phyloP scores from a whole-genome alignment of 169 alveolate genomes.

The Neospora caninum region DNA sequence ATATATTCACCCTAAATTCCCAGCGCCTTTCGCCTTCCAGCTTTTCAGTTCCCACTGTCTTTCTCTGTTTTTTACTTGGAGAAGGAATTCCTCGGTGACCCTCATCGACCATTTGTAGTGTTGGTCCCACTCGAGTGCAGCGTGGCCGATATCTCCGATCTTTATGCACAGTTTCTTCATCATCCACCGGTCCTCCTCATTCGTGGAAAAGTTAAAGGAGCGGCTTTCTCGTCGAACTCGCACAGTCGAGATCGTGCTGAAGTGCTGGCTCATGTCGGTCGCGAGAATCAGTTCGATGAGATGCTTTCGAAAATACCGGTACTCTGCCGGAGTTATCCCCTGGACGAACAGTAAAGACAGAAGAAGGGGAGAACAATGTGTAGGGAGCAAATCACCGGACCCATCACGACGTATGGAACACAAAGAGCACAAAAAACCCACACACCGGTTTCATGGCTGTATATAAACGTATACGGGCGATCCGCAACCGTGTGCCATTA shows the following conservation, averaged over 20 bases:
- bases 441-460: too few relatives aligned
- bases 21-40: too few relatives aligned
- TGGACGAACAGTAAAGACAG: background rate
- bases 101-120: slow-evolving; percentile 91
- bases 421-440: too few relatives aligned
- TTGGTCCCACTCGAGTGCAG: slow-evolving; percentile 88
- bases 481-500: too few relatives aligned
- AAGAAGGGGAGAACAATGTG: too few relatives aligned
- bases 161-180: slow-evolving; percentile 86
- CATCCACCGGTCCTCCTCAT: slow-evolving; percentile 87
- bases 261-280: slow-evolving; percentile 94
- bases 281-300: slow-evolving; percentile 91
- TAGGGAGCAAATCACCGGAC: too few relatives aligned
- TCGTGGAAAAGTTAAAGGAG: slow-evolving; percentile 58
- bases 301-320: slow-evolving; percentile 82
- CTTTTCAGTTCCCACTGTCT: too few relatives aligned
- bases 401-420: too few relatives aligned
- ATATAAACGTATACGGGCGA: too few relatives aligned
- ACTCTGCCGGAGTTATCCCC: slow-evolving; percentile 72
- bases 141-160: slow-evolving; percentile 94
- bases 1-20: too few relatives aligned
- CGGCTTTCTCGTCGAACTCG: slow-evolving; percentile 72
- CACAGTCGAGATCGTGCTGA: slow-evolving; percentile 86
- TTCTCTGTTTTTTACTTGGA: slow-evolving; percentile 76
- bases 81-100: slow-evolving; percentile 91